Base-by-base conservation (phyloP, 2,329 filamentous ascomycete species). In the Claviceps capensis region DNA sequence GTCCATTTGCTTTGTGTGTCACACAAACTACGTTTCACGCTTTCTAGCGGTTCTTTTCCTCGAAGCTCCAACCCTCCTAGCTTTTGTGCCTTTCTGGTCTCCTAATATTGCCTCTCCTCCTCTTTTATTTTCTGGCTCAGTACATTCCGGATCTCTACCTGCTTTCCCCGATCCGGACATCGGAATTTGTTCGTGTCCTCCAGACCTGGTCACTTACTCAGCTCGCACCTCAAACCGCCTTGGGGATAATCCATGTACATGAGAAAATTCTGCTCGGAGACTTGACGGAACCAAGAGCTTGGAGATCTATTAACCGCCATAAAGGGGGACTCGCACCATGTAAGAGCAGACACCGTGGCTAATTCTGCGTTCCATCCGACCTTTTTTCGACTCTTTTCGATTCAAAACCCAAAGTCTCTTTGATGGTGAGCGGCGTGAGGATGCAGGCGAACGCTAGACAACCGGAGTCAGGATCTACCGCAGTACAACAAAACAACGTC, bases 401-500 rank as follows among this genome's bases (percentile, higher is more conserved):
- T n/a, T 44, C 14, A 37, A 19, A 41, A 41, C n/a, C 26, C 38
- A 45, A 9, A 40, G n/a, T 19, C 9, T 47, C 47, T 22, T 22
- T 48, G 44, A 53, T 52, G 48, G 50, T 48, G 36, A 40, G 48
- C 14, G 45, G 48, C 34, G 47, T 14, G 37, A 53, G 41, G 23
- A 53, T 55, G 56, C 50, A 49, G 36, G n/a, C 49, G 47, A 48
- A 54, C 41, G 44, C 45, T 37, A 48, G 51, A 49, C 34, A 55
- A 16, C 34, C 51, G 38, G 52, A 59, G 48, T 52, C 64, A 40
- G 66, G 66, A 52, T 58, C 59, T 16, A 59, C 62, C 41, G 60
- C 67, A 36, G 57, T 63, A 4, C 51, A 44, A 41, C 63, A 65
- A 26, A 66, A 63, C 62, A 53, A 65, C 57, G 56, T 63, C 34